phyloP scores from a whole-genome alignment of 1,139 yeast genomes.

The Sugiyamaella japonica region DNA sequence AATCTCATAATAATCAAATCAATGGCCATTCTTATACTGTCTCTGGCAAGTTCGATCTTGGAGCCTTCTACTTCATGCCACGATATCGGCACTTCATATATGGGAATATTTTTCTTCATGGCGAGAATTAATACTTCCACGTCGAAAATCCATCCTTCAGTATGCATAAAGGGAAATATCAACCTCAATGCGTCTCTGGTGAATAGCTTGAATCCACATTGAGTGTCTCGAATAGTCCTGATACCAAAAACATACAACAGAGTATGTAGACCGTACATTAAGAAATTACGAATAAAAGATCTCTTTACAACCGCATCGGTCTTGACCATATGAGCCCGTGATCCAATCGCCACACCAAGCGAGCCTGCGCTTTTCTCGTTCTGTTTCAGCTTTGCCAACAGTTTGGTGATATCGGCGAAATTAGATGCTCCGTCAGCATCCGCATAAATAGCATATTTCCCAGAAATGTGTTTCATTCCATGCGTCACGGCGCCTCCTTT shows the following conservation, averaged over 20 bases:
- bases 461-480: constrained; percentile 77
- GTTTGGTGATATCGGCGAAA: constrained; percentile 64
- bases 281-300: constrained; percentile 79
- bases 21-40: constrained; percentile 91
- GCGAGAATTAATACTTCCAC: constrained; percentile 88
- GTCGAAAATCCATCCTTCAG: constrained; percentile 98
- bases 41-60: constrained; percentile 87
- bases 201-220: constrained; percentile 94
- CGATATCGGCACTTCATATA: constrained; percentile 79
- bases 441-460: constrained; percentile 77
- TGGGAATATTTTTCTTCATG: constrained; percentile 61
- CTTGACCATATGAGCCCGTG: constrained; percentile 94
- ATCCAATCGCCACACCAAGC: constrained; percentile 74
- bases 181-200: constrained; percentile 61
- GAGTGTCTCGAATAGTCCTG: constrained; percentile 83
- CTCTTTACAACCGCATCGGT: constrained; percentile 96
- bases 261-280: constrained; percentile 91
- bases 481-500: constrained; percentile 98
- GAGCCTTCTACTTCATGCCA: constrained; percentile 99
- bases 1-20: constrained; percentile 88
- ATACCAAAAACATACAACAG: constrained; percentile 88
- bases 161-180: constrained; percentile 90
- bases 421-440: constrained; percentile 97
- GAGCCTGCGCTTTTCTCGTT: constrained; percentile 35
- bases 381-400: constrained; percentile 48